A percentile compares a stretch with the other conserved stretches of the same genome.
phyloP scores from a whole-genome alignment of 148 eudicot species.

The Heliosperma pusillum region DNA sequence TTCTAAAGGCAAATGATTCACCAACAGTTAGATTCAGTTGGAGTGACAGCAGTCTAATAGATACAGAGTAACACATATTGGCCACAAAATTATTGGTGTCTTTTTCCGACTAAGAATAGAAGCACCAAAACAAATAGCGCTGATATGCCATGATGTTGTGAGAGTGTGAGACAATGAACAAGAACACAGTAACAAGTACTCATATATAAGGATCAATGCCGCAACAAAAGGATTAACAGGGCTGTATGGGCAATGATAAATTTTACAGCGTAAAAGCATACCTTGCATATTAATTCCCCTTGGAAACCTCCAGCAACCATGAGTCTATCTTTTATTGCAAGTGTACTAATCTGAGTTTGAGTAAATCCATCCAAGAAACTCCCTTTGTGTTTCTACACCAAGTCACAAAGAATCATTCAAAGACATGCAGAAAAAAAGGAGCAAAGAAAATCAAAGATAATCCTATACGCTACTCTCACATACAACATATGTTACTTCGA shows the following conservation, averaged over 20 bases:
- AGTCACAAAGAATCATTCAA: slow-evolving; percentile 10
- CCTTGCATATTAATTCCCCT: slow-evolving; percentile 93
- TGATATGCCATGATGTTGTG: background rate
- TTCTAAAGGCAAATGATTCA: background rate
- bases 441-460: background rate
- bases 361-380: slow-evolving; percentile 78
- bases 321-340: slow-evolving; percentile 67
- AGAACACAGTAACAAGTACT: background rate
- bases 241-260: background rate
- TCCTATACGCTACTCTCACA: background rate
- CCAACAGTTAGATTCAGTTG: background rate
- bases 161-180: background rate
- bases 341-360: slow-evolving; percentile 79
- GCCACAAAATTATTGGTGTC: background rate
- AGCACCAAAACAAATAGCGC: no score
- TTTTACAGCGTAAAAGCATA: slow-evolving; percentile 15
- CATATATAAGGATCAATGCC: background rate
- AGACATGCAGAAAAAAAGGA: background rate
- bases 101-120: background rate
- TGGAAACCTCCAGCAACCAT: slow-evolving; percentile 94
- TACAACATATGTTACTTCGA: no score
- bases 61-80: background rate
- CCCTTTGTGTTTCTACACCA: slow-evolving; percentile 66
- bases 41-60: background rate
- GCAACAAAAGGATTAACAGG: background rate